Percentiles rank a stretch among this genome's conserved stretches.
Evolutionary conservation across 352 stramenopile genomes (phyloP).

Genomic region (Phytophthora meadii): DNA sequence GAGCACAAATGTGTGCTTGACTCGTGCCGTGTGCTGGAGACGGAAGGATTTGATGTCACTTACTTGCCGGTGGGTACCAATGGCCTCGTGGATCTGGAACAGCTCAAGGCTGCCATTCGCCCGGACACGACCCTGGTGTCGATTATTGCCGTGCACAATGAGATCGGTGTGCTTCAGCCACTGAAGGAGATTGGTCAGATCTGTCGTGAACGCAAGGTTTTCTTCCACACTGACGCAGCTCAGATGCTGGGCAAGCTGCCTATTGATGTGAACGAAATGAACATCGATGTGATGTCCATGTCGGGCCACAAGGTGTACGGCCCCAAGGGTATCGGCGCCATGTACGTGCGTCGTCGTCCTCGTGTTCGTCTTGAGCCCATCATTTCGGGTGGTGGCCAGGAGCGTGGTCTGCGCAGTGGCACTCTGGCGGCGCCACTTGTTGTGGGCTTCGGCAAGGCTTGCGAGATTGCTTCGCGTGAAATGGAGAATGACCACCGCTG

Average conservation of each 20-base stretch:
- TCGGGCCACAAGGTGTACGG: slow-evolving; percentile 99
- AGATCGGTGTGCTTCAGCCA: slow-evolving; percentile 99
- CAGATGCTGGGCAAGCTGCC: slow-evolving; percentile 98
- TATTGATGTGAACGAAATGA: slow-evolving; percentile 98
- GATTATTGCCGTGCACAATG: slow-evolving; percentile 99
- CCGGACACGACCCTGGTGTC: slow-evolving; percentile 96
- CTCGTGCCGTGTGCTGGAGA: slow-evolving; percentile 96
- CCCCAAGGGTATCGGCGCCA: slow-evolving; percentile 98
- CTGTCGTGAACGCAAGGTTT: slow-evolving; percentile 93
- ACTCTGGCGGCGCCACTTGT: slow-evolving; percentile 81
- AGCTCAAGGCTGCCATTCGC: slow-evolving; percentile 95
- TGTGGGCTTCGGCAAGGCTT: slow-evolving; percentile 92
- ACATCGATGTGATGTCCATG: slow-evolving; percentile 99
- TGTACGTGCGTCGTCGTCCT: slow-evolving; percentile 97
- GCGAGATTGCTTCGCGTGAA: slow-evolving; percentile 93
- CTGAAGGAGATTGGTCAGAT: slow-evolving; percentile 97
- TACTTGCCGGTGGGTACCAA: slow-evolving; percentile 95
- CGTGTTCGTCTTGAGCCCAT: slow-evolving; percentile 98
- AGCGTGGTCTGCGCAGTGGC: slow-evolving; percentile 96
- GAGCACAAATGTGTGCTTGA: slow-evolving; percentile 99
- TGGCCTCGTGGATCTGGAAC: slow-evolving; percentile 95
- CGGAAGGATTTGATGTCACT: slow-evolving; percentile 98
- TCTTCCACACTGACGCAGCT: slow-evolving; percentile 99
- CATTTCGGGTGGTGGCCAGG: slow-evolving; percentile 98
- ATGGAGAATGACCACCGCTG: slow-evolving; percentile 97